Conservation (phyloP, 306 rosid species). For the Prunus salicina region DNA sequence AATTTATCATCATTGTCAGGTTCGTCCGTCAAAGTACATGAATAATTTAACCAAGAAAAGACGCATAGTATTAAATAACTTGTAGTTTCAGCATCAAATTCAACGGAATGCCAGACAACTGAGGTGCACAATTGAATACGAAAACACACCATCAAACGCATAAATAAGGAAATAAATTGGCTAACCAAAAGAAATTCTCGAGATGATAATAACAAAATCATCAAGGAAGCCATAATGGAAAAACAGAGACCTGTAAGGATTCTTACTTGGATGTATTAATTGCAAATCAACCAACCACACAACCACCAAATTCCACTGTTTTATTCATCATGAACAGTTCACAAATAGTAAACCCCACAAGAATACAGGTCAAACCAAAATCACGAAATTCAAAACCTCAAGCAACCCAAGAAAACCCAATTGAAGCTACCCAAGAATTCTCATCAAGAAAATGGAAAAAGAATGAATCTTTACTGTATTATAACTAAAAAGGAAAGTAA, state of each 20-base stretch:
- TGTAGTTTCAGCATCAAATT: background rate
- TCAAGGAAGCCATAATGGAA: background rate
- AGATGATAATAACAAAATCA: background rate
- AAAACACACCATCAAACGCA: background rate
- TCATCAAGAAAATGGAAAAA: background rate
- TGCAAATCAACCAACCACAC: background rate
- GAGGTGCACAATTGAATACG: background rate
- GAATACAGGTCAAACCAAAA: background rate
- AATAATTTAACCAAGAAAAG: background rate
- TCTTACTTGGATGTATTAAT: background rate
- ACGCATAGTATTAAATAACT: background rate
- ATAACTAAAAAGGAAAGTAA: background rate
- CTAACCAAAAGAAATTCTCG: conserved; percentile 3
- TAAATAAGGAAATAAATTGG: background rate
- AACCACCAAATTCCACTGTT: conserved; percentile 14
- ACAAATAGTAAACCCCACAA: conserved; percentile 3
- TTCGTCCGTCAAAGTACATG: background rate
- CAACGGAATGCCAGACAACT: background rate
- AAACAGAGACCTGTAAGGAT: background rate
- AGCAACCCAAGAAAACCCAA: background rate
- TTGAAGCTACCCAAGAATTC: background rate
- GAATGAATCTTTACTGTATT: background rate
- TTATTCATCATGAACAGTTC: conserved; percentile 10
- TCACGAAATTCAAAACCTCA: background rate
- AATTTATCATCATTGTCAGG: background rate